Evolutionary conservation across 257 asterid genomes (phyloP).

Genomic region (Solanum sparsipilum): DNA sequence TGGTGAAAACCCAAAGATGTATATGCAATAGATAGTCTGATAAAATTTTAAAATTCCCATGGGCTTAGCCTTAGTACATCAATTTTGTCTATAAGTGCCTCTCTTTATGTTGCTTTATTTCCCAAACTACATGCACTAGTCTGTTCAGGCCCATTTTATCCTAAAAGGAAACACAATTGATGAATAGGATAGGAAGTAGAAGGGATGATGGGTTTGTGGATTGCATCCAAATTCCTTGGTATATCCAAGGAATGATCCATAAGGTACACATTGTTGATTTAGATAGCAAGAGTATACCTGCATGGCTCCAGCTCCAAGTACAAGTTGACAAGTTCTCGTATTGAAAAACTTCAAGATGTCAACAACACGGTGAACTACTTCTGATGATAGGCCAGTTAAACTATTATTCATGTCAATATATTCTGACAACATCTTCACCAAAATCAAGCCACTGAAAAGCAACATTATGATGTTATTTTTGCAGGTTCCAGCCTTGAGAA

Average conservation of each 20-base stretch:
- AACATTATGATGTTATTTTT: background rate
- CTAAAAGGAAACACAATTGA: background rate
- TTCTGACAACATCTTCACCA: conserved; percentile 96
- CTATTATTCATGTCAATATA: conserved; percentile 70
- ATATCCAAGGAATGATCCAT: background rate
- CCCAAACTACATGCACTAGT: background rate
- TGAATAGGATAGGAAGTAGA: background rate
- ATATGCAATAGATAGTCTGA: background rate
- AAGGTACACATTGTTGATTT: background rate
- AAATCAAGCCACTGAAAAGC: conserved; percentile 73
- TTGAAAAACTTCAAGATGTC: conserved; percentile 91
- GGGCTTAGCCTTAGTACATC: background rate
- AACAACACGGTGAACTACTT: conserved; percentile 90
- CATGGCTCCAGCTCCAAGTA: conserved; percentile 98
- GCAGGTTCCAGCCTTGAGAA: background rate
- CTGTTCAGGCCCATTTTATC: background rate
- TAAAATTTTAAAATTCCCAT: background rate
- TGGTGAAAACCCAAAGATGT: background rate
- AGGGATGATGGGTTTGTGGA: background rate
- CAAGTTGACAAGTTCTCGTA: conserved; percentile 94
- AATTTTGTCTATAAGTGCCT: background rate
- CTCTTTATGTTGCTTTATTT: background rate
- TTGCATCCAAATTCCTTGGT: background rate
- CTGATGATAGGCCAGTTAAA: conserved; percentile 80
- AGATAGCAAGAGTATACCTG: conserved; percentile 40